These are phyloP conservation scores for Arachnopeziza araneosa DNA, from an alignment of 2,329 filamentous ascomycete genomes.

Conservation along the genomic window DNA sequence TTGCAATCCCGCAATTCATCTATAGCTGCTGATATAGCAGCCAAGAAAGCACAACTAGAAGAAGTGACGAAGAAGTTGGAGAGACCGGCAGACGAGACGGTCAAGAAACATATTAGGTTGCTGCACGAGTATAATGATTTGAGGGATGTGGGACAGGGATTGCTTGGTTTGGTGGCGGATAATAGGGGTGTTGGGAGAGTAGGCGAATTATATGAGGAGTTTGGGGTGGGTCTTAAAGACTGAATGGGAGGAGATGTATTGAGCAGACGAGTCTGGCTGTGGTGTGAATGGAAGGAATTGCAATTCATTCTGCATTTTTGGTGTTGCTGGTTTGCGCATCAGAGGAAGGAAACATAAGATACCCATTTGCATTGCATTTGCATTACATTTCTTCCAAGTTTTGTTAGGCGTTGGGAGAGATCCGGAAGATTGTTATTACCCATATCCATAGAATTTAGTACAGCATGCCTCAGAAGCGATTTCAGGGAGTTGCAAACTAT, in stretches of 20 bases:
- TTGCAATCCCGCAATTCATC: slow-evolving; percentile 40
- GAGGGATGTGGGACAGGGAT: slow-evolving; percentile 59
- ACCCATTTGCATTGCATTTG: slow-evolving; percentile 22
- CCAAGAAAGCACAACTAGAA: slow-evolving; percentile 31
- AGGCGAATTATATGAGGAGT: slow-evolving; percentile 31
- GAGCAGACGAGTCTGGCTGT: not conserved
- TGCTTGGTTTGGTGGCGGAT: slow-evolving; percentile 64
- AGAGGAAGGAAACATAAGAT: slow-evolving; percentile 8
- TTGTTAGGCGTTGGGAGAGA: not conserved
- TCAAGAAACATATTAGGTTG: slow-evolving; percentile 57
- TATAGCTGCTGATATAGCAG: slow-evolving; percentile 33
- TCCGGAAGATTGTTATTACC: not conserved
- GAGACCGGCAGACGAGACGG: slow-evolving; percentile 39
- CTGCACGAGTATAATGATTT: slow-evolving; percentile 68
- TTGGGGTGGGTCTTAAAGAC: slow-evolving; percentile 30
- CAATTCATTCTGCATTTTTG: not conserved
- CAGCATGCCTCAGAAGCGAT: no score
- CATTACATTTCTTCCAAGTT: slow-evolving; percentile 1
- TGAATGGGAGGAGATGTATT: slow-evolving; percentile 5
- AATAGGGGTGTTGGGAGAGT: slow-evolving; percentile 43
- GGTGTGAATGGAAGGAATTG: not conserved
- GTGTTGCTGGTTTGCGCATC: not conserved
- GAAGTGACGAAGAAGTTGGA: slow-evolving; percentile 31
- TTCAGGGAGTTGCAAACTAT: no score
- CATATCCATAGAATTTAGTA: not conserved